A percentile compares a stretch with the other conserved stretches of the same genome.
These are phyloP conservation scores for Clavariopsis aquatica DNA, from an alignment of 495 filamentous ascomycete species.

Conservation along the genomic window DNA sequence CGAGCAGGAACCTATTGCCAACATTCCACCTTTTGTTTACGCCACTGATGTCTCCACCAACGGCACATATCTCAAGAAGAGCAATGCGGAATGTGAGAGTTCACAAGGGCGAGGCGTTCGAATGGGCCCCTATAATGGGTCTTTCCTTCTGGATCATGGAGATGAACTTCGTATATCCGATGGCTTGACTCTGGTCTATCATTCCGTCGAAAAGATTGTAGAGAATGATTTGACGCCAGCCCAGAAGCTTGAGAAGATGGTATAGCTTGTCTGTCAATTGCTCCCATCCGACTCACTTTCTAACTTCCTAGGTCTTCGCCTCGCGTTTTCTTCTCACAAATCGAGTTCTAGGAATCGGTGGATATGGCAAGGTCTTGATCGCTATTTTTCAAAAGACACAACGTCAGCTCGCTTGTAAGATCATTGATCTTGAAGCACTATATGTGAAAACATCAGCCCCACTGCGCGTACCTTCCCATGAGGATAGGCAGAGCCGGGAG, in stretches of 20 bases:
- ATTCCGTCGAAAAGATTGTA: not conserved
- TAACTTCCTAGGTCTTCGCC: constrained; percentile 35
- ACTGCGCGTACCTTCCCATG: not conserved
- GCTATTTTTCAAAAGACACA: constrained; percentile 39
- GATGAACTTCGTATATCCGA: constrained; percentile 40
- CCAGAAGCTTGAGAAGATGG: constrained; percentile 33
- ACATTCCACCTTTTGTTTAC: constrained; percentile 47
- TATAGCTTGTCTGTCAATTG: constrained; percentile 6
- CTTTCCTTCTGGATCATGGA: constrained; percentile 43
- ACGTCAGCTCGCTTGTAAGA: constrained; percentile 49
- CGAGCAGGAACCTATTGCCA: constrained; percentile 33
- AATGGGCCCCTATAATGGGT: constrained; percentile 28
- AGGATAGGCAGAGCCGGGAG: not conserved
- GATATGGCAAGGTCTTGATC: constrained; percentile 43
- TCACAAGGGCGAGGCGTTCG: constrained; percentile 18
- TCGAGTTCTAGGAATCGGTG: constrained; percentile 44
- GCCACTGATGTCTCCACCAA: constrained; percentile 47
- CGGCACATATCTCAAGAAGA: constrained; percentile 38
- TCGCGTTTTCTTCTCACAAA: constrained; percentile 41
- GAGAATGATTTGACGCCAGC: constrained; percentile 11
- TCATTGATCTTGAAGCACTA: constrained; percentile 39
- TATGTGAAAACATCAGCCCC: not conserved
- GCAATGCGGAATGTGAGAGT: constrained; percentile 16
- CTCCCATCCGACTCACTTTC: not conserved
- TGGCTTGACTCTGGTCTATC: constrained; percentile 20